Evolutionary conservation across 495 filamentous ascomycete species (phyloP), one percentile per base, ranked within the genome.

Genomic region (Annulohypoxylon stygium): DNA sequence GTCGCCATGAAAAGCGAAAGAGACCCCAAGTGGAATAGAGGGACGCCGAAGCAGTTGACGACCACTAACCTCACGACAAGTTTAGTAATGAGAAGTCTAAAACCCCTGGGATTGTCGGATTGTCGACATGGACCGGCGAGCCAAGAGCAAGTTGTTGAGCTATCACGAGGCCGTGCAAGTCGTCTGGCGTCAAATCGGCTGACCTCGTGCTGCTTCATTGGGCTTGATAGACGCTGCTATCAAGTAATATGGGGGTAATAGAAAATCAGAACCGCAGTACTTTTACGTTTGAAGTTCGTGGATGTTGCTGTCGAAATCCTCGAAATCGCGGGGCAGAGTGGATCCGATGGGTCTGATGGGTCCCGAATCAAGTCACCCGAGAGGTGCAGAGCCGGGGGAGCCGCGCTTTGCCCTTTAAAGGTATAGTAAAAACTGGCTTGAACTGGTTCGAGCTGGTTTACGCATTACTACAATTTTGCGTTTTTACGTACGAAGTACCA

Each of bases 221-320:
- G 70, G 70, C 51, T 71, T 65, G 67, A 75, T 69, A 70, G 55
- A 77, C 59, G 62, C 73, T 70, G 64, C 70, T 65, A 79, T 79
- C 75, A 79, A 68, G 77, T 79, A 79, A 79, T 77, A 77, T 74
- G 75, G 75, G 77, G 77, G 77, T 79, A 79, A 79, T 77, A 60
- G 76, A 79, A 77, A 76, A 72, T 61, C 36, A 71, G 64, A 64
- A 63, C 70, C 63, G 55, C 53, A 64, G 26, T 55, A 70, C 47
- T 71, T 75, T 75, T 75, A 75, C 67, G 72, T 71, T 39, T 71
- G 58, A 50, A 68, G 72, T 75, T 65, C 67, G 58, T 74, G 48
- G 67, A 59, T n/a, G 66, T 58, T 36, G 54, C 67, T 62, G 67
- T 61, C 64, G 59, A 75, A 68, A 54, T 54, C 50, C 25, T 54